Conservation (phyloP, 2,329 filamentous ascomycete species). For the Lasiodiplodia sp. region DNA sequence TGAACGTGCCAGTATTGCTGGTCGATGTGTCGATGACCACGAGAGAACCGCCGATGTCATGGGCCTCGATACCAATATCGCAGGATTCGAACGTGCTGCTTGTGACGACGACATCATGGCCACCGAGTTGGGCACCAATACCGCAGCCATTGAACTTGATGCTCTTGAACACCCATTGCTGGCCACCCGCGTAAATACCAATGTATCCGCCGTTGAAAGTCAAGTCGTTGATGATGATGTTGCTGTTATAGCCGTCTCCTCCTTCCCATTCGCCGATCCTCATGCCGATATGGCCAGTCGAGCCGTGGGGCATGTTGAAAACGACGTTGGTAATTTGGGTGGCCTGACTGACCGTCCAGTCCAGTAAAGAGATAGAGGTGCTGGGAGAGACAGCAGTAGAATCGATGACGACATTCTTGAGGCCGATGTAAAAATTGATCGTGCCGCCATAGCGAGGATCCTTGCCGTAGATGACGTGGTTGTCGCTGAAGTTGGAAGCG, state of each 20-base stretch:
- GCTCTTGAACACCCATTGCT: slow-evolving; percentile 47
- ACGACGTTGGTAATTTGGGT: slow-evolving; percentile 39
- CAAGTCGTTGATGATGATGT: slow-evolving; percentile 34
- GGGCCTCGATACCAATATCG: slow-evolving; percentile 16
- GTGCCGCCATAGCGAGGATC: slow-evolving; percentile 33
- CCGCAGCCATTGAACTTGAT: slow-evolving; percentile 31
- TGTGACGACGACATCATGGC: slow-evolving; percentile 23
- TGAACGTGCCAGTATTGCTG: slow-evolving; percentile 13
- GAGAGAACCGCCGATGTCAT: slow-evolving; percentile 10
- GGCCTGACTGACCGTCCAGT: slow-evolving; percentile 41
- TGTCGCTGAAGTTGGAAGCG: not conserved
- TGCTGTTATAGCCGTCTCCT: slow-evolving; percentile 36
- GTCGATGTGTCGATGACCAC: slow-evolving; percentile 23
- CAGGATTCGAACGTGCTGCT: slow-evolving; percentile 22
- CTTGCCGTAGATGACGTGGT: slow-evolving; percentile 34
- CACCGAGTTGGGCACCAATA: slow-evolving; percentile 12
- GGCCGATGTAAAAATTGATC: slow-evolving; percentile 39
- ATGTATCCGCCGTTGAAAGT: slow-evolving; percentile 32
- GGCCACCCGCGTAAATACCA: slow-evolving; percentile 42
- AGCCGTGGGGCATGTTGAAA: slow-evolving; percentile 44
- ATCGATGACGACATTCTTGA: slow-evolving; percentile 40
- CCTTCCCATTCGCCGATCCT: slow-evolving; percentile 44
- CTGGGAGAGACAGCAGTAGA: slow-evolving; percentile 34
- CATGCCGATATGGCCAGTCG: slow-evolving; percentile 47
- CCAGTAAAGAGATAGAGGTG: slow-evolving; percentile 34